Base-by-base conservation (phyloP, 805 yeast species). In the Cyberlindnera euphorbiae region DNA sequence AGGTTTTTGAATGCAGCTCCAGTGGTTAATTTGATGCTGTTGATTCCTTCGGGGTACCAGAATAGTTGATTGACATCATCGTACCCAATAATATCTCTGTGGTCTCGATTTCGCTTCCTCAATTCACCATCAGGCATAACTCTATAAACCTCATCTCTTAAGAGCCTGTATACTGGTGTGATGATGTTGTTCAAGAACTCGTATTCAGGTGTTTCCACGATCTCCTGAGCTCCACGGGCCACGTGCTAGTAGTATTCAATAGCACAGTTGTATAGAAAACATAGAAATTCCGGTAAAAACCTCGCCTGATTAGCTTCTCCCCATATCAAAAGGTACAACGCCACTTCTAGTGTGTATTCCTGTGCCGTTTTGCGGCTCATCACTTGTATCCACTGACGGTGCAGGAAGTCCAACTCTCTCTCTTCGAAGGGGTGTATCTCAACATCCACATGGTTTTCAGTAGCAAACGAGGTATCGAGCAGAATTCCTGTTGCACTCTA, bases 21-120 rank as follows among this genome's bases (percentile, higher is more conserved):
- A 5, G 69, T 63, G 8, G 59, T 53, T 21, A 81, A 53, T 2
- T 59, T 57, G n/a, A 87, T 64, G 35, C 74, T 67, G 43, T 76
- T 76, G 26, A 87, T 65, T 0, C 94, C 89, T 43, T 77, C 73
- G 1, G 77, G 72, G 47, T 82, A 82, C 96, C 96, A 87, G 53
- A 87, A 87, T 13, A 82, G 62, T 51, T 87, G 96, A 55, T 87
- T 87, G 55, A 86, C 75, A 58, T 87, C 96, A 60, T 87, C 96
- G 56, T 87, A 87, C 0, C 96, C 96, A 41, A 87, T 79, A 7
- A 77, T 74, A 30, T 71, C 65, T 15, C 73, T 67, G 53, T 87
- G 90, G 51, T 83, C 90, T 38, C 67, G 70, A 36, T 76, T 80
- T 4, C 64, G 62, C 24, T 66, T 66, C 17, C 64, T 58, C 48